Evolutionary conservation across 768 basidiomycete genomes (phyloP), one percentile per base, ranked within the genome.

Genomic region (Coprinellus micaceus): DNA sequence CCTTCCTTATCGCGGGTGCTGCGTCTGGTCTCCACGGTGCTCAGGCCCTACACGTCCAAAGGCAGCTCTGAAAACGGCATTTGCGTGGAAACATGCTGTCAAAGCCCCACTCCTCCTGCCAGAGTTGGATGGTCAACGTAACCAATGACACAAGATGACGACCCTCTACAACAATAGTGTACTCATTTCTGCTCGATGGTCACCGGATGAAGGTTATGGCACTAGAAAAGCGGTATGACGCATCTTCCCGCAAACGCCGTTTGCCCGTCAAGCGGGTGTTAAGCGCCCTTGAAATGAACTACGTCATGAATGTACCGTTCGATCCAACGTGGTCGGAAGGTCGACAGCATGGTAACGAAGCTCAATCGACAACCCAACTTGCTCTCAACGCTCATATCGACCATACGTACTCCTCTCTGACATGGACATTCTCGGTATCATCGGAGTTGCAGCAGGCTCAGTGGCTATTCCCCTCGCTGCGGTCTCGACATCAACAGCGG

Each of bases 401-500:
- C 33, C 33, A 6, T 6, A 33, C 33, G 33, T 17, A 17, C 13
- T 43, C 40, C 6, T 30, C 49, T 15, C 12, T 29, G 19, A 5
- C 40, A 63, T 61, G 62, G 57, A 65, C 12, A 46, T 69, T 28
- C 61, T 70, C 6, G 67, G 69, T 29, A 61, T 71, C 15, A 56
- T 69, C 19, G 67, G 70, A 41, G 62, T 66, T 2, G 66, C 65
- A 4, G 60, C 66, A 7, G 67, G 66, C 36, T 62, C 66, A 19
- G 65, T 68, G 19, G 61, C 67, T 45, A 66, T 68, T 19, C 67
- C 68, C 0, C 61, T 69, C 2, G 52, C 69, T 2, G 64, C 69
- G 2, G 65, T 65, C 1, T 61, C 69, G 17, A 62, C 64, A 1
- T 52, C 68, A 0, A 69, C 66, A n/a, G 60, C 67, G 11, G 67